Percentiles rank a stretch among this genome's conserved stretches.
Evolutionary conservation across 2,329 filamentous ascomycete species (phyloP).

Genomic region (Mycosphaerelloides madeirae): DNA sequence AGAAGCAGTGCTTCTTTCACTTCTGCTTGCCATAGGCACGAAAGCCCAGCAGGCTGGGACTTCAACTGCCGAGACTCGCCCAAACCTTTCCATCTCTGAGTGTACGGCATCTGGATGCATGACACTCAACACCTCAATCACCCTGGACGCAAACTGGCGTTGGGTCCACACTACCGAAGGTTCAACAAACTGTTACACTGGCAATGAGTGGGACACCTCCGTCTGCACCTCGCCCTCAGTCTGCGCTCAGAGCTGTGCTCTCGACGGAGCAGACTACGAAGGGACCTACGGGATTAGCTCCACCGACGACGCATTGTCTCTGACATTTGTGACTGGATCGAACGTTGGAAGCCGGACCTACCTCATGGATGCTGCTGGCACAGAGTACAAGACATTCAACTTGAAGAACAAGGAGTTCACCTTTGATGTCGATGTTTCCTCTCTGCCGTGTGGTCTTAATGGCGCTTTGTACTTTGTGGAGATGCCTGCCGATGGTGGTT

Average conservation of each 20-base stretch:
- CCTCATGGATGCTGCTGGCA: slow-evolving; percentile 53
- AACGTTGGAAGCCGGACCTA: slow-evolving; percentile 52
- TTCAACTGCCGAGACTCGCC: slow-evolving; percentile 38
- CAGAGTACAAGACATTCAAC: slow-evolving; percentile 61
- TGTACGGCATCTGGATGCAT: slow-evolving; percentile 41
- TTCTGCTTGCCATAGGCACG: slow-evolving; percentile 1
- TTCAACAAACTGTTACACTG: slow-evolving; percentile 47
- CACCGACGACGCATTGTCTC: slow-evolving; percentile 44
- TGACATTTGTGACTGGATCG: slow-evolving; percentile 41
- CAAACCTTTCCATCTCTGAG: slow-evolving; percentile 30
- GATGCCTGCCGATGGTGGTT: slow-evolving; percentile 61
- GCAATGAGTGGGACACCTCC: slow-evolving; percentile 40
- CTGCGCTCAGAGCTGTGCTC: slow-evolving; percentile 54
- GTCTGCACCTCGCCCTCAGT: slow-evolving; percentile 36
- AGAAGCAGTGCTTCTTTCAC: too few species aligned
- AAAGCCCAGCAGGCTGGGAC: slow-evolving; percentile 39
- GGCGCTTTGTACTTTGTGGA: slow-evolving; percentile 63
- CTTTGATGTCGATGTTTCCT: slow-evolving; percentile 67
- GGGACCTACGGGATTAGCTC: slow-evolving; percentile 54
- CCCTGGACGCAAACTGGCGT: slow-evolving; percentile 49
- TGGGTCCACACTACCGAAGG: slow-evolving; percentile 44
- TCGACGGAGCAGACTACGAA: slow-evolving; percentile 54
- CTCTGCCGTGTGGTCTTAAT: slow-evolving; percentile 64
- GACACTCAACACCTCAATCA: slow-evolving; percentile 32
- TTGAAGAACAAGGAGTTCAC: slow-evolving; percentile 65